Conservation (phyloP, 352 stramenopile species). For the Plasmopara viticola region DNA sequence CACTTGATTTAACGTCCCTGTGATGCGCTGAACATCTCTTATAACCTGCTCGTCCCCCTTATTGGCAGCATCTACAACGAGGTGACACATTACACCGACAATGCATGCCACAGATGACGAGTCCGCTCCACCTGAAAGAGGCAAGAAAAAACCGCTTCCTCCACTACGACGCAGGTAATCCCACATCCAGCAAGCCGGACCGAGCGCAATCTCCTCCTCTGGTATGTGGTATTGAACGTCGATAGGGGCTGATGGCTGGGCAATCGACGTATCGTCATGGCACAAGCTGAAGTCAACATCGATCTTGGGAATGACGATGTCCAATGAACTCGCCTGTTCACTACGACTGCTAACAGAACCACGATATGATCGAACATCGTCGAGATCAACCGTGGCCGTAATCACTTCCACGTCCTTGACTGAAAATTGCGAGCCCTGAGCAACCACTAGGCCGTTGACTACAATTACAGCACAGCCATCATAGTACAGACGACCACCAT, state of each 20-base stretch:
- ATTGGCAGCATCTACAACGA: slow-evolving; percentile 87
- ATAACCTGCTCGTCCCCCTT: slow-evolving; percentile 71
- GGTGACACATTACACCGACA: slow-evolving; percentile 96
- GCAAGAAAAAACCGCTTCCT: slow-evolving; percentile 91
- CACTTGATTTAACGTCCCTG: slow-evolving; percentile 40
- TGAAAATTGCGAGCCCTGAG: slow-evolving; percentile 95
- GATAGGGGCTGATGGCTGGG: slow-evolving; percentile 41
- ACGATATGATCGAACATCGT: slow-evolving; percentile 95
- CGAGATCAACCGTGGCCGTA: slow-evolving; percentile 96
- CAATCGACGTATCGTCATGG: slow-evolving; percentile 44
- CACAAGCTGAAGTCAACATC: slow-evolving; percentile 75
- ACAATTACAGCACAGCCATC: slow-evolving; percentile 97
- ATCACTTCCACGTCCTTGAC: slow-evolving; percentile 95
- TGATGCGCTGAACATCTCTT: slow-evolving; percentile 82
- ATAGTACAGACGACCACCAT: slow-evolving; percentile 95
- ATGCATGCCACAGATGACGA: slow-evolving; percentile 95
- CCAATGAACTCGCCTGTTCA: slow-evolving; percentile 87
- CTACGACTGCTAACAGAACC: slow-evolving; percentile 90
- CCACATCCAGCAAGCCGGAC: slow-evolving; percentile 98
- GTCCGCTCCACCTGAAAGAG: slow-evolving; percentile 95
- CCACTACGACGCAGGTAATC: slow-evolving; percentile 94
- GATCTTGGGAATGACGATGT: slow-evolving; percentile 63
- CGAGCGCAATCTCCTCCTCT: slow-evolving; percentile 96
- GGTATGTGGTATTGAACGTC: slow-evolving; percentile 77
- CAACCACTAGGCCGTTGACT: slow-evolving; percentile 94